These are phyloP conservation scores for Wallemia hederae DNA, from an alignment of 1,284 basidiomycete species.

Conservation along the genomic window DNA sequence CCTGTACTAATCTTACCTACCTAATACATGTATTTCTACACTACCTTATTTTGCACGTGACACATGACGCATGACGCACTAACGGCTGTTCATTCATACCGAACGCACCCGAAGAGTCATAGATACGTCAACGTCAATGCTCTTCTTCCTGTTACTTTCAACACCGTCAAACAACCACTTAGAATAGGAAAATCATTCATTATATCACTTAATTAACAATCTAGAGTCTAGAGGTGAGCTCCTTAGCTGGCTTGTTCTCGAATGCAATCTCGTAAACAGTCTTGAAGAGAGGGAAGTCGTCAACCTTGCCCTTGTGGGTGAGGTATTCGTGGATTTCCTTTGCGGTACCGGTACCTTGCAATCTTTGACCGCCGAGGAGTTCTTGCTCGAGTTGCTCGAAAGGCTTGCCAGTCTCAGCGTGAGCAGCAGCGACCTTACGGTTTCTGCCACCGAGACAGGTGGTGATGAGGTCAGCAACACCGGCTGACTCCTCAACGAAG, in stretches of 20 bases:
- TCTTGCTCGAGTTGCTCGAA: constrained; percentile 25
- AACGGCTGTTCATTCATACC: neutral
- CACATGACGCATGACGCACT: neutral
- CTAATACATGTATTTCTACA: no score
- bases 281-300: constrained; percentile 25
- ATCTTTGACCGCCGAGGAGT: constrained; percentile 26
- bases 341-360: constrained; percentile 24
- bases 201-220: neutral
- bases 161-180: neutral
- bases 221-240: constrained; percentile 12
- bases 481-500: constrained; percentile 23
- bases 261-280: constrained; percentile 20
- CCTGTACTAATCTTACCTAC: no score
- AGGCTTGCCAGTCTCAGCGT: constrained; percentile 22
- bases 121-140: neutral
- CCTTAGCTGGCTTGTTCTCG: constrained; percentile 16
- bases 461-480: constrained; percentile 28
- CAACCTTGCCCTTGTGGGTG: constrained; percentile 18
- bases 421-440: constrained; percentile 23
- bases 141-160: neutral
- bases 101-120: neutral
- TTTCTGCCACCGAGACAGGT: constrained; percentile 27
- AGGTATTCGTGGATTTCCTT: constrained; percentile 24
- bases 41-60: no score
- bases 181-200: neutral